phyloP scores from a whole-genome alignment of 371 early-diverging fungal species.

The Rhizopus delemar region DNA sequence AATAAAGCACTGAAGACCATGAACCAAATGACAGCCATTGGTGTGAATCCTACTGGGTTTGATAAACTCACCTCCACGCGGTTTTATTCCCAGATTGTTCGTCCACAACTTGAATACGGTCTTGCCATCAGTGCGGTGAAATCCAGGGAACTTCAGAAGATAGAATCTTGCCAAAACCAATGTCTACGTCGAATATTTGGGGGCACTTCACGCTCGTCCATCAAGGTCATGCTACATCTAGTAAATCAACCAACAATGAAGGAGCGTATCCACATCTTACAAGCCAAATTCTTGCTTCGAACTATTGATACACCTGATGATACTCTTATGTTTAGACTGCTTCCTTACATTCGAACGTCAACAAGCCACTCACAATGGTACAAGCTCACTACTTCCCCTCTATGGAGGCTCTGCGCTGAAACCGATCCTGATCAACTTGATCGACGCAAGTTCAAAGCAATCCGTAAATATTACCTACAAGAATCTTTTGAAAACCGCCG shows the following conservation, averaged over 20 bases:
- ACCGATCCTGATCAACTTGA: too few relatives aligned
- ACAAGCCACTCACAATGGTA: too few relatives aligned
- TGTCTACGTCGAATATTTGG: conserved; percentile 15
- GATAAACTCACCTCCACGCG: background rate
- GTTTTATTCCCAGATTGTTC: conserved; percentile 12
- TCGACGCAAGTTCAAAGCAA: too few relatives aligned
- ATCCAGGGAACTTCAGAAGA: background rate
- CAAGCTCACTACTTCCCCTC: too few relatives aligned
- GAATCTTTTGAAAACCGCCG: too few relatives aligned
- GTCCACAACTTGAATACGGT: conserved; percentile 21
- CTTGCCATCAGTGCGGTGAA: conserved; percentile 9
- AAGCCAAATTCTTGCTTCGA: conserved; percentile 8
- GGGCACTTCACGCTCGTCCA: conserved; percentile 4
- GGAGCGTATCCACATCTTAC: background rate
- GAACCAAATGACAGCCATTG: background rate
- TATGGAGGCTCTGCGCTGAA: too few relatives aligned
- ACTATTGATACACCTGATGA: background rate
- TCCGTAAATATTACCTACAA: too few relatives aligned
- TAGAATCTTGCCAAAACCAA: conserved; percentile 9
- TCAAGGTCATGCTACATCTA: conserved; percentile 10
- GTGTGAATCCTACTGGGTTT: background rate
- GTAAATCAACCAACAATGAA: conserved; percentile 9
- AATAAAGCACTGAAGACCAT: too few relatives aligned
- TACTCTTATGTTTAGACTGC: conserved; percentile 1
- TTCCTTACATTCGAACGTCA: background rate